Percentiles rank a stretch among this genome's conserved stretches.
Evolutionary conservation across 2,329 filamentous ascomycete genomes (phyloP).

Genomic region (Parastagonospora nodorum): DNA sequence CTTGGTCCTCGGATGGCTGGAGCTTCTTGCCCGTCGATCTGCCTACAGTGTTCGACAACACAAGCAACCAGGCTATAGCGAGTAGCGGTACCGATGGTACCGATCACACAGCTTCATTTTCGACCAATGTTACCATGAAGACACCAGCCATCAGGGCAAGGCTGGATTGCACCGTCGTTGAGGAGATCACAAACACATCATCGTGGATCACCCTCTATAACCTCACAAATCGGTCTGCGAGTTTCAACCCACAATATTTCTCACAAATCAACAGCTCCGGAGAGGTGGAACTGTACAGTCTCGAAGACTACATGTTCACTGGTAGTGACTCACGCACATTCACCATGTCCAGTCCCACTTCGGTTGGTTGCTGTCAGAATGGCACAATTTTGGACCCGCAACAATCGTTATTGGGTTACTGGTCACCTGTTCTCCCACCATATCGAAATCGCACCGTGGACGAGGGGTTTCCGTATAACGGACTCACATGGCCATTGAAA

Average conservation of each 20-base stretch:
- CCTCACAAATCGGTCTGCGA: background rate
- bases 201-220: slow-evolving; percentile 7
- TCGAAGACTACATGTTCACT: background rate
- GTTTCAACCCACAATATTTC: background rate
- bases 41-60: background rate
- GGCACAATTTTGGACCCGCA: slow-evolving; percentile 6
- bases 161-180: background rate
- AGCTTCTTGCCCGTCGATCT: slow-evolving; percentile 3
- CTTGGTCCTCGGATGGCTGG: slow-evolving; percentile 8
- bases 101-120: background rate
- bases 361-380: slow-evolving; percentile 14
- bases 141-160: slow-evolving; percentile 1
- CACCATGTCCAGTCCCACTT: background rate
- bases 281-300: background rate
- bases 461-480: background rate
- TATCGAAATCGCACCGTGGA: background rate
- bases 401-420: slow-evolving; percentile 13
- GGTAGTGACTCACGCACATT: slow-evolving; percentile 7
- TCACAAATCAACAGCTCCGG: background rate
- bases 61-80: background rate
- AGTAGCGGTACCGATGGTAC: background rate
- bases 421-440: slow-evolving; percentile 11
- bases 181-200: slow-evolving; percentile 10
- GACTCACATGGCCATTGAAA: background rate
- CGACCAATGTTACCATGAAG: background rate